A percentile compares a stretch with the other conserved stretches of the same genome.
These are phyloP conservation scores for Neofusicoccum laricinum DNA, from an alignment of 2,329 filamentous ascomycete species.

Conservation along the genomic window DNA sequence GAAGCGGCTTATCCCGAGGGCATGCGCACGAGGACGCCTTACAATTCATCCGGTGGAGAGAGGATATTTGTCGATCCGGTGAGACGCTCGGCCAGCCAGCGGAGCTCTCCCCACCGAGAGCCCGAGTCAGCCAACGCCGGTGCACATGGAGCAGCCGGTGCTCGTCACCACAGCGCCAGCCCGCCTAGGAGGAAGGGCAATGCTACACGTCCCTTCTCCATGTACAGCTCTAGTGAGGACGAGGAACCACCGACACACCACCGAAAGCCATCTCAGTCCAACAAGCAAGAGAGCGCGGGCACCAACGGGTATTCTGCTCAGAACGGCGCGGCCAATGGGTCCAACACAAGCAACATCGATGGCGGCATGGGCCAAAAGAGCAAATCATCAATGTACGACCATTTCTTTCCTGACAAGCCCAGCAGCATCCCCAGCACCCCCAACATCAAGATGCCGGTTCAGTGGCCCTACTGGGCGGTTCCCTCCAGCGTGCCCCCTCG, in stretches of 20 bases:
- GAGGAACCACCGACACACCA: not conserved
- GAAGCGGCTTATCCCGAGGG: constrained; percentile 46
- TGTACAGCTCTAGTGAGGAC: constrained; percentile 16
- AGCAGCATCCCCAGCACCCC: not conserved
- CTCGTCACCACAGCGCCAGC: constrained; percentile 15
- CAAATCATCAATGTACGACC: constrained; percentile 17
- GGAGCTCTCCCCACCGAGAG: constrained; percentile 43
- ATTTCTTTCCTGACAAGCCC: not conserved
- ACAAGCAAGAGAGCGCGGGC: not conserved
- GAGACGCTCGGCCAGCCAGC: constrained; percentile 52
- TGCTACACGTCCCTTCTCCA: constrained; percentile 16
- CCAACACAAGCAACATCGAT: not conserved
- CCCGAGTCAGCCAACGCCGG: constrained; percentile 19
- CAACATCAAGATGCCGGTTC: not conserved
- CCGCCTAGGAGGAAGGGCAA: constrained; percentile 15
- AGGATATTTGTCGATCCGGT: constrained; percentile 55
- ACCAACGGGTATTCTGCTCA: not conserved
- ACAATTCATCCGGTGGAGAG: constrained; percentile 53
- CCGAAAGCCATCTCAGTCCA: not conserved
- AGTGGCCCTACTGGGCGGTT: constrained; percentile 19
- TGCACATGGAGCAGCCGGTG: not conserved
- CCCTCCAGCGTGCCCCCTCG: constrained; percentile 18
- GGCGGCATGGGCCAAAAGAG: constrained; percentile 10
- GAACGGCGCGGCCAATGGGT: not conserved
- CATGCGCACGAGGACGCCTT: constrained; percentile 50